Conservation (phyloP, 345 rosid genomes). For the Hypericum perforatum region DNA sequence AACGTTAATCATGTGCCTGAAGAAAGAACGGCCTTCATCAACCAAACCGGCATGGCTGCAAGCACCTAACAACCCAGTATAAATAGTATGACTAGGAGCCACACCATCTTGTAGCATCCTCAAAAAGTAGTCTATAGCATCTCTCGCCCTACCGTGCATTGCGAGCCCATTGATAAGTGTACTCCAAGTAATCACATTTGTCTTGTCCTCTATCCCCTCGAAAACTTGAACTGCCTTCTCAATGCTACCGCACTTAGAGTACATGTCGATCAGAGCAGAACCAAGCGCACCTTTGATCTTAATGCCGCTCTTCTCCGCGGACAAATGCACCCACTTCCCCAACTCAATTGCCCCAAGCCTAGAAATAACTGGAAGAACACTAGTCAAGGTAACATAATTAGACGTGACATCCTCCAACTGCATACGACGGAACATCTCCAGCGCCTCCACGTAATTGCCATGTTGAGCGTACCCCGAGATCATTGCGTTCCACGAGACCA, state of each 20-base stretch:
- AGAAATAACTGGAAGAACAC: constrained; percentile 55
- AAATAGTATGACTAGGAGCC: constrained; percentile 42
- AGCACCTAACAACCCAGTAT: constrained; percentile 46
- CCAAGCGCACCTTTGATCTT: constrained; percentile 51
- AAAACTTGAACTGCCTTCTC: constrained; percentile 56
- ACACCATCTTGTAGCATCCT: constrained; percentile 38
- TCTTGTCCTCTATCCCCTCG: constrained; percentile 29
- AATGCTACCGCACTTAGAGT: constrained; percentile 57
- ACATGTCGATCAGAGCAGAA: constrained; percentile 59
- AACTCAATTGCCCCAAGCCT: constrained; percentile 43
- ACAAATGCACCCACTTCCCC: constrained; percentile 69
- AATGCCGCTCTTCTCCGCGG: constrained; percentile 33
- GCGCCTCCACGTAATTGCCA: constrained; percentile 45
- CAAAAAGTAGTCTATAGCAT: constrained; percentile 39
- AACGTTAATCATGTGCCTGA: constrained; percentile 41
- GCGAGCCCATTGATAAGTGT: constrained; percentile 59
- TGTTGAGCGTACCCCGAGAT: constrained; percentile 60
- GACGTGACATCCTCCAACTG: constrained; percentile 32
- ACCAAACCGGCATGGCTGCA: constrained; percentile 65
- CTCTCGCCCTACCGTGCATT: constrained; percentile 46
- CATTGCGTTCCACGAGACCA: constrained; percentile 63
- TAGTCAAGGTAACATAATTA: constrained; percentile 56
- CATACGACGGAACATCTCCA: constrained; percentile 49
- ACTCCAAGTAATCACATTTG: constrained; percentile 52
- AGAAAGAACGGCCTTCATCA: constrained; percentile 39